Evolutionary conservation across 1,284 basidiomycete genomes (phyloP).

Genomic region (Puccinia horiana): DNA sequence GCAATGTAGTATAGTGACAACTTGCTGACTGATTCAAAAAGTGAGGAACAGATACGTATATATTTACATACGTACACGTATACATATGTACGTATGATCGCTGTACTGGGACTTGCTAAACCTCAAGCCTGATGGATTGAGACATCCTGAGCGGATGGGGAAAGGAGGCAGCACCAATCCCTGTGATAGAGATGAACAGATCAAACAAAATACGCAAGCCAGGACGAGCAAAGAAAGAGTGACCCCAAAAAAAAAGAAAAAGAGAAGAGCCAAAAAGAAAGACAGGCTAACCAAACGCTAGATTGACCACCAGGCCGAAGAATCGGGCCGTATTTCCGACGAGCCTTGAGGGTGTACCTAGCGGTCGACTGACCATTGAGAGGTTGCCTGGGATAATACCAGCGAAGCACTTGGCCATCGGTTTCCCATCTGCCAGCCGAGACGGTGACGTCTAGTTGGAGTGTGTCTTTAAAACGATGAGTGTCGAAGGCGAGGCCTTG

Average conservation of each 20-base stretch:
- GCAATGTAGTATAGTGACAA: too few relatives aligned
- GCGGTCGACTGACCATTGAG: neutral
- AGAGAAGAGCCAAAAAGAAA: neutral
- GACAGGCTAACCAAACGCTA: neutral
- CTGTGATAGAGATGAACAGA: neutral
- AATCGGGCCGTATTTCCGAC: conserved; percentile 32
- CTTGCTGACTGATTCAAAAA: too few relatives aligned
- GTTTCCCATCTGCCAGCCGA: conserved; percentile 45
- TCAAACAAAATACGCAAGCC: neutral
- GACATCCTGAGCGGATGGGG: too few relatives aligned
- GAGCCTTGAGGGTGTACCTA: conserved; percentile 27
- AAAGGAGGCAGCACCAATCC: neutral
- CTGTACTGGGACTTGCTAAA: too few relatives aligned
- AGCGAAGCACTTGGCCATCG: conserved; percentile 28
- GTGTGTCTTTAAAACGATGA: neutral
- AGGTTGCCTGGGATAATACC: conserved; percentile 31
- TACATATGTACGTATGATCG: too few relatives aligned
- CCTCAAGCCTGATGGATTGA: too few relatives aligned
- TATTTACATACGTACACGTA: too few relatives aligned
- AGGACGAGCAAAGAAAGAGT: neutral
- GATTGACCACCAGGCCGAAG: neutral
- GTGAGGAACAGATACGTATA: too few relatives aligned
- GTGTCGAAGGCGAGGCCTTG: conserved; percentile 20
- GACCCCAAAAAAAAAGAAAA: neutral
- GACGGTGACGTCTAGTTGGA: conserved; percentile 30